Percentiles rank a stretch among this genome's conserved stretches.
Evolutionary conservation across 257 asterid genomes (phyloP).

Genomic region (Jasminum sambac): DNA sequence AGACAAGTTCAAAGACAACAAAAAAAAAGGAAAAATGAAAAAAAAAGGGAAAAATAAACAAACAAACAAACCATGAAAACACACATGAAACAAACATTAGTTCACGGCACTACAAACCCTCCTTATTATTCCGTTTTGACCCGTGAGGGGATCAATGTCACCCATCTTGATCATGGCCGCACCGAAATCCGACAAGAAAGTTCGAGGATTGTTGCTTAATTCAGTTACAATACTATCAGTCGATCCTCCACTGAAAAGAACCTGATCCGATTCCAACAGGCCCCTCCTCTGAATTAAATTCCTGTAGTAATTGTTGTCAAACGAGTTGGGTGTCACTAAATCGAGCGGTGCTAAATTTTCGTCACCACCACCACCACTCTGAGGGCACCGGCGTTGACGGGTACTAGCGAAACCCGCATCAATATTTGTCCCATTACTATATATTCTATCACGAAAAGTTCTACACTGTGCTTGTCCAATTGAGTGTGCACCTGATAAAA

Average conservation of each 20-base stretch:
- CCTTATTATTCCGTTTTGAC: constrained; percentile 23
- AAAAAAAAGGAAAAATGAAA: too few species aligned
- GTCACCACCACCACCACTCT: constrained; percentile 24
- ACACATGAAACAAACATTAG: not conserved
- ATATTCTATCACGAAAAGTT: constrained; percentile 28
- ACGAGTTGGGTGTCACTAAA: constrained; percentile 20
- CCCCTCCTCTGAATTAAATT: constrained; percentile 34
- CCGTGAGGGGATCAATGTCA: constrained; percentile 26
- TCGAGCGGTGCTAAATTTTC: constrained; percentile 25
- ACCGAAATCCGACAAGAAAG: constrained; percentile 29
- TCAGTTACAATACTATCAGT: constrained; percentile 29
- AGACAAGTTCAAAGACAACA: too few species aligned
- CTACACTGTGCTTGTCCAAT: constrained; percentile 38
- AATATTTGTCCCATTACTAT: constrained; percentile 30
- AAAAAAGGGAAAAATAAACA: not conserved
- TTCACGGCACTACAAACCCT: constrained; percentile 25
- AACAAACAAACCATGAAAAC: not conserved
- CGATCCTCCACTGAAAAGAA: constrained; percentile 21
- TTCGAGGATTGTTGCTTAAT: constrained; percentile 29
- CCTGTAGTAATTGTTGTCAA: constrained; percentile 34
- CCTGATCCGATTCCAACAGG: constrained; percentile 27
- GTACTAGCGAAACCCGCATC: constrained; percentile 35
- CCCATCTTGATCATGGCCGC: constrained; percentile 41
- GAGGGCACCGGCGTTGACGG: constrained; percentile 32
- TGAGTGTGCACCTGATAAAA: constrained; percentile 32